Conservation (phyloP, 495 filamentous ascomycete species). For the Pyrenopolyporus hunteri region DNA sequence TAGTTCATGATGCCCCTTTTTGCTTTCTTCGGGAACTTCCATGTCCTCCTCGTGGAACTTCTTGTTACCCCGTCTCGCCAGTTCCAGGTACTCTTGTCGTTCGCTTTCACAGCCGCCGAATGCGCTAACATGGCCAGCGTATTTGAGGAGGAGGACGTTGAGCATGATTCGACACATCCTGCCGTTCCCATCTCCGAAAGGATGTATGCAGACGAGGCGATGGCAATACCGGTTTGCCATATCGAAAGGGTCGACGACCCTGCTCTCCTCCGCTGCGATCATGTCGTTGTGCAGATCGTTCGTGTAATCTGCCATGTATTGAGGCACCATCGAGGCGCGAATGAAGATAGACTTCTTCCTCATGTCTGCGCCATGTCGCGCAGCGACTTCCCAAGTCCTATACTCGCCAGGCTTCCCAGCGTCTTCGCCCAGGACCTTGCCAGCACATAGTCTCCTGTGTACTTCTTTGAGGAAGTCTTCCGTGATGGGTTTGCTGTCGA, state of each 20-base stretch:
- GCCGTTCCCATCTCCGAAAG: conserved; percentile 49
- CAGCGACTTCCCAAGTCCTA: conserved; percentile 31
- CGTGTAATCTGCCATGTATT: conserved; percentile 45
- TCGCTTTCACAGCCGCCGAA: conserved; percentile 31
- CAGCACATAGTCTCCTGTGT: conserved; percentile 40
- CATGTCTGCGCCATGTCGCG: conserved; percentile 35
- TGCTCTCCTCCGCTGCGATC: neutral
- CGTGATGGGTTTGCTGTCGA: conserved; percentile 25
- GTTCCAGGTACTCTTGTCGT: conserved; percentile 33
- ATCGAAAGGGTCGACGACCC: conserved; percentile 37
- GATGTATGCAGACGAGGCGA: conserved; percentile 46
- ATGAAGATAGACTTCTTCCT: conserved; percentile 41
- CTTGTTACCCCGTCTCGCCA: conserved; percentile 21
- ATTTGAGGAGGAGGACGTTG: conserved; percentile 44
- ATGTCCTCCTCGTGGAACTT: conserved; percentile 37
- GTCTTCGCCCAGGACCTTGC: conserved; percentile 18
- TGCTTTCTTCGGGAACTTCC: conserved; percentile 27
- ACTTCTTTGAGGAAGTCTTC: conserved; percentile 44
- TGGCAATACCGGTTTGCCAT: conserved; percentile 43
- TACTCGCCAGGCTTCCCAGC: conserved; percentile 29
- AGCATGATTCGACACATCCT: conserved; percentile 47
- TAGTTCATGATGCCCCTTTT: conserved; percentile 26
- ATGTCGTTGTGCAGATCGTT: conserved; percentile 35
- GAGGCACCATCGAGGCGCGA: conserved; percentile 31
- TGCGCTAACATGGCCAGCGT: conserved; percentile 22